Percentiles rank a stretch among this genome's conserved stretches.
These are phyloP conservation scores for Suhomyces bokatorum DNA, from an alignment of 1,139 yeast species.

Conservation along the genomic window DNA sequence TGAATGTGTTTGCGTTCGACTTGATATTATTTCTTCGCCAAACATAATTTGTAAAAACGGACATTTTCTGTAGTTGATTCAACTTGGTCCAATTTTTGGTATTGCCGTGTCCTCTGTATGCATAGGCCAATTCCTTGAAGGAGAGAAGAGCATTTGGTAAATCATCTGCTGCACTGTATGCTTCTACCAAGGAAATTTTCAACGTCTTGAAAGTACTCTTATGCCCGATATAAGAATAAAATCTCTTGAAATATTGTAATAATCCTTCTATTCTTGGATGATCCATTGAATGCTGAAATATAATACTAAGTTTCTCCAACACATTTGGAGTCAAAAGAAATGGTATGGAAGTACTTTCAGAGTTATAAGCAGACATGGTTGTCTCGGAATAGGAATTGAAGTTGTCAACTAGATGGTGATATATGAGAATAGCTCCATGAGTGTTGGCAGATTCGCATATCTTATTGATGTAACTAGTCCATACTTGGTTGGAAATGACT, in stretches of 20 bases:
- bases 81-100: slow-evolving; percentile 11
- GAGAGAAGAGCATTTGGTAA: slow-evolving; percentile 25
- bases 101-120: slow-evolving; percentile 20
- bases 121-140: slow-evolving; percentile 26
- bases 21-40: slow-evolving; percentile 32
- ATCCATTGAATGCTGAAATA: slow-evolving; percentile 32
- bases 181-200: slow-evolving; percentile 32
- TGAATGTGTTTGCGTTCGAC: slow-evolving; percentile 16
- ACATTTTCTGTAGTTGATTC: slow-evolving; percentile 13
- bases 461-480: slow-evolving; percentile 32
- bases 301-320: slow-evolving; percentile 28
- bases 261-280: slow-evolving; percentile 32
- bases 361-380: slow-evolving; percentile 18
- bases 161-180: slow-evolving; percentile 28
- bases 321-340: slow-evolving; percentile 32
- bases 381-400: slow-evolving; percentile 20
- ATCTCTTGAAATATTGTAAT: slow-evolving; percentile 37
- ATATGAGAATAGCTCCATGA: slow-evolving; percentile 37
- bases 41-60: slow-evolving; percentile 22
- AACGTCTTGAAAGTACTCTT: slow-evolving; percentile 29
- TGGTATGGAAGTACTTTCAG: slow-evolving; percentile 28
- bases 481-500: slow-evolving; percentile 35
- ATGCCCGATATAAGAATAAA: slow-evolving; percentile 39
- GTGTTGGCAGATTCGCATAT: slow-evolving; percentile 30
- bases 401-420: slow-evolving; percentile 39